Evolutionary conservation across 1,284 basidiomycete genomes (phyloP), one percentile per base, ranked within the genome.

Genomic region (Boletus smithii): DNA sequence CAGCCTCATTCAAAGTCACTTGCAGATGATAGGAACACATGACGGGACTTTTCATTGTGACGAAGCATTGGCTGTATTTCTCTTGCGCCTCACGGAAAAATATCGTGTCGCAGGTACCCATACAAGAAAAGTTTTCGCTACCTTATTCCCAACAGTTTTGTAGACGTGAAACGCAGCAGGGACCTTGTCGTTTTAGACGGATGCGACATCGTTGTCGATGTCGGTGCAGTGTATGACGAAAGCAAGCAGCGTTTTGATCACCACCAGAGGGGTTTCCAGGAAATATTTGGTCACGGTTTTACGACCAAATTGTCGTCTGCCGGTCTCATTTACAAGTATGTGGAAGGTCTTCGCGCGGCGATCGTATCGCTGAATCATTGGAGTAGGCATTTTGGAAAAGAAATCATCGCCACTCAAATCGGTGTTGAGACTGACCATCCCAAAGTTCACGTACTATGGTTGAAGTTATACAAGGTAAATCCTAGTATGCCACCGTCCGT

Each of bases 21-120:
- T 22, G 26, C 41, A 88, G 85, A 66, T 79, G 32, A 95, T 95
- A 60, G 92, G 92, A 43, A 97, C 95, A 2, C 95, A 97, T 71
- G 92, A 89, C 53, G 95, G 95, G 18, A 93, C 91, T 0, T 97
- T 97, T 69, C 95, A 99, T 65, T 95, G 93, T 64, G 95, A 99
- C 65, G 95, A 97, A 69, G 92, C 92, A 0, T 77, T 97, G 17
- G 93, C 93, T 1, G 91, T 97, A n/a, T 93, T 88, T 69, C 76
- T 99, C 49, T 76, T 99, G 34, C 83, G 84, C 44, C 83, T 84
- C 59, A 93, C 95, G 1, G 73, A 79, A 18, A 71, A 79, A 20
- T 98, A 91, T 69, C 79, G 76, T 42, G 76, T 83, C 60, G 84
- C 91, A 60, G 80, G 91, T 90, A 56, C 47, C 74, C 56, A 47